These are phyloP conservation scores for Luzula sylvatica DNA, from an alignment of 176 grass and related monocot genomes.

Conservation along the genomic window DNA sequence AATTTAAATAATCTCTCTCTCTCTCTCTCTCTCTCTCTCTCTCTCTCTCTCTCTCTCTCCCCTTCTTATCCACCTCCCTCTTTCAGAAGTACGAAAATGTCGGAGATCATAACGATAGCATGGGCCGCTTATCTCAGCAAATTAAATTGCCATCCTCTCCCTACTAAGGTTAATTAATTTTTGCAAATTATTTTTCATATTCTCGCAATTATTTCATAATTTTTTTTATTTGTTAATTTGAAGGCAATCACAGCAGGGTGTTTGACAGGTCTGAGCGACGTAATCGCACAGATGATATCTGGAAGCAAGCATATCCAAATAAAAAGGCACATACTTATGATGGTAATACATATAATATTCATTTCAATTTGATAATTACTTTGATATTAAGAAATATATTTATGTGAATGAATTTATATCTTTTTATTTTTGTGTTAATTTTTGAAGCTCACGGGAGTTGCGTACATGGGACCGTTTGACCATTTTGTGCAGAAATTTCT, in stretches of 20 bases:
- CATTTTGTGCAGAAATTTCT: slow-evolving; percentile 42
- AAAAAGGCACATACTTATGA: slow-evolving; percentile 32
- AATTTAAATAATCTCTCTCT: neutral
- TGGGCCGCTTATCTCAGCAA: slow-evolving; percentile 20
- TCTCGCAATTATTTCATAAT: neutral
- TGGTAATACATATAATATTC: slow-evolving; percentile 21
- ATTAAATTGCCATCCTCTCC: slow-evolving; percentile 25
- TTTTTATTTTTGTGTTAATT: neutral
- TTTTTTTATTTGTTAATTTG: neutral
- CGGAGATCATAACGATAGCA: slow-evolving; percentile 18
- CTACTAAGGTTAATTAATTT: slow-evolving; percentile 18
- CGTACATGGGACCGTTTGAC: slow-evolving; percentile 34
- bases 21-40: slow-evolving; percentile 7
- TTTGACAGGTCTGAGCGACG: slow-evolving; percentile 29
- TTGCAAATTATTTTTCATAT: neutral
- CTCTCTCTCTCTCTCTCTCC: neutral
- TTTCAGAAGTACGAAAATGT: slow-evolving; percentile 25
- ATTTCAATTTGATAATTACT: no score
- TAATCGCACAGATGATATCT: slow-evolving; percentile 29
- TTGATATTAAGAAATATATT: no score
- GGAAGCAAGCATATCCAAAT: slow-evolving; percentile 37
- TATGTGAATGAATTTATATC: neutral
- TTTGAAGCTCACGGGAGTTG: slow-evolving; percentile 34
- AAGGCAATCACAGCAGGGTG: slow-evolving; percentile 34
- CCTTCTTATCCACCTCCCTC: neutral